A percentile compares a stretch with the other conserved stretches of the same genome.
phyloP scores from a whole-genome alignment of 352 stramenopile genomes.

The Thraustochytrium striatum region DNA sequence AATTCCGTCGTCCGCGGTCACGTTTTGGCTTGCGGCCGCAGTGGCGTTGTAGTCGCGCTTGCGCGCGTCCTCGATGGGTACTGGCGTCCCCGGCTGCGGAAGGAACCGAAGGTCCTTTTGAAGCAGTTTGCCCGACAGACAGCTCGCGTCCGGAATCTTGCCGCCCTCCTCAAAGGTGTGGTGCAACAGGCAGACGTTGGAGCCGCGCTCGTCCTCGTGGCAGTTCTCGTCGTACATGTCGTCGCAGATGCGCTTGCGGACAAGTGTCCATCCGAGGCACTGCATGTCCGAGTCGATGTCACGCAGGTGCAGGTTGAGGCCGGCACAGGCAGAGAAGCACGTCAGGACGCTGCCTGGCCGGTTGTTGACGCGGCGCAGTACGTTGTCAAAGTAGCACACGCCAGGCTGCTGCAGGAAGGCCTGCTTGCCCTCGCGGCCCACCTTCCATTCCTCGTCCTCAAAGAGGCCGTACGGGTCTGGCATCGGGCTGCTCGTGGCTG shows the following conservation, averaged over 20 bases:
- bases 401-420: neutral
- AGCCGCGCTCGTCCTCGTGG: neutral
- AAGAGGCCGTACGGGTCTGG: too few species aligned
- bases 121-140: neutral
- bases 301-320: neutral
- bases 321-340: neutral
- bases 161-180: neutral
- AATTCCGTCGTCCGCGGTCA: too few species aligned
- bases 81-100: too few species aligned
- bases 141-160: neutral
- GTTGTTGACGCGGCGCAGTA: neutral
- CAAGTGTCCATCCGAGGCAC: conserved; percentile 8
- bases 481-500: too few species aligned
- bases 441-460: too few species aligned
- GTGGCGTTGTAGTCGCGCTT: too few species aligned
- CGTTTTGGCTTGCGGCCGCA: too few species aligned
- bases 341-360: neutral
- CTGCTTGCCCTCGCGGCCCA: neutral
- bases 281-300: neutral
- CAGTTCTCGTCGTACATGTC: neutral
- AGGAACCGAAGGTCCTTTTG: neutral
- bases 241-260: neutral
- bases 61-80: too few species aligned
- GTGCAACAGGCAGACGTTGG: neutral
- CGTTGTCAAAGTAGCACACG: conserved; percentile 8